These are phyloP conservation scores for Pneumocystis canis DNA, from an alignment of 1,139 yeast genomes.

Conservation along the genomic window DNA sequence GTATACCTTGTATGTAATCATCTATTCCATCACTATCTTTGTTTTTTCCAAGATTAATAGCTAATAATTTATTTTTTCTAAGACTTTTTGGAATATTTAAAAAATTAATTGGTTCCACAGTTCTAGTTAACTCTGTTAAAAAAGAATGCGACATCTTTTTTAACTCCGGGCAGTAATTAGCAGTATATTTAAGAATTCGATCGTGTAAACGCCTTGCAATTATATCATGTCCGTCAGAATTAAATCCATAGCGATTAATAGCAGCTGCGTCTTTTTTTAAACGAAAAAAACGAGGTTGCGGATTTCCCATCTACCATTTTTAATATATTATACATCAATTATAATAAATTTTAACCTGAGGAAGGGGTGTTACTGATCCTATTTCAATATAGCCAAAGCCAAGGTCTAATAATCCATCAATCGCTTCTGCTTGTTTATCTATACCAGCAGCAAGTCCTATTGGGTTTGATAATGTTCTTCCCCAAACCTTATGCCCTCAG, in stretches of 20 bases:
- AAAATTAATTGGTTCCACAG: slow-evolving; percentile 8
- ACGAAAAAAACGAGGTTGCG: slow-evolving; percentile 78
- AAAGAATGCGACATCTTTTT: neutral
- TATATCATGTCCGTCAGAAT: slow-evolving; percentile 70
- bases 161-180: neutral
- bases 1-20: slow-evolving; percentile 77
- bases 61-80: slow-evolving; percentile 51
- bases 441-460: slow-evolving; percentile 92
- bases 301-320: slow-evolving; percentile 67
- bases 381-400: slow-evolving; percentile 88
- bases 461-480: slow-evolving; percentile 51
- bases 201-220: slow-evolving; percentile 52
- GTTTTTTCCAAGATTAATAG: slow-evolving; percentile 79
- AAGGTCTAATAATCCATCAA: slow-evolving; percentile 57
- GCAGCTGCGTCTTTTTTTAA: slow-evolving; percentile 76
- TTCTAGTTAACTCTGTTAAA: neutral
- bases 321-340: neutral
- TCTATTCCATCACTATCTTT: slow-evolving; percentile 78
- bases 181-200: slow-evolving; percentile 37
- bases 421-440: slow-evolving; percentile 89
- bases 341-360: slow-evolving; percentile 22
- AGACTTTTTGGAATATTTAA: slow-evolving; percentile 36
- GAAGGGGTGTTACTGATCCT: slow-evolving; percentile 82
- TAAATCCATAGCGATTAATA: slow-evolving; percentile 87
- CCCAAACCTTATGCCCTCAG: slow-evolving; percentile 29